phyloP scores from a whole-genome alignment of 106 monocot species.

The Dioscorea dumetorum region DNA sequence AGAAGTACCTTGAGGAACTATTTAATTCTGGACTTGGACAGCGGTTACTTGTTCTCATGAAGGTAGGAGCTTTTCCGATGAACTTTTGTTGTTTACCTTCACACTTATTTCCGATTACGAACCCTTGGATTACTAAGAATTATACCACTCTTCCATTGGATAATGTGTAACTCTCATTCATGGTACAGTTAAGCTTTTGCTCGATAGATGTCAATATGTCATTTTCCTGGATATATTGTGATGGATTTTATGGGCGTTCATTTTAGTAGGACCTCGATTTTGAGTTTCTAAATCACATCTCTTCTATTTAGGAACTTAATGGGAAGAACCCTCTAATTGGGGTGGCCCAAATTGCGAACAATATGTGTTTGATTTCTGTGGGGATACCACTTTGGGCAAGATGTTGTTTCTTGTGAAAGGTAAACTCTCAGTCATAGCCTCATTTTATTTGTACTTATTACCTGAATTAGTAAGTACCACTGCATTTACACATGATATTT shows the following conservation, averaged over 20 bases:
- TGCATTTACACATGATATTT: no score
- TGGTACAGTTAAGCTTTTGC: no score
- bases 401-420: conserved; percentile 74
- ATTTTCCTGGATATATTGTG: no score
- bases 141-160: background rate
- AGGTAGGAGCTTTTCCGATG: conserved; percentile 32
- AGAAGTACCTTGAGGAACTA: conserved; percentile 57
- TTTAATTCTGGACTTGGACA: conserved; percentile 70
- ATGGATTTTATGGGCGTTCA: background rate
- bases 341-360: conserved; percentile 71
- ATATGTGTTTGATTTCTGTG: conserved; percentile 74
- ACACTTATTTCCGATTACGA: background rate
- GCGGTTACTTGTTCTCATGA: conserved; percentile 59
- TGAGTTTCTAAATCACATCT: conserved; percentile 2
- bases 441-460: conserved; percentile 64
- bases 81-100: background rate
- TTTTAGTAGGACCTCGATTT: background rate
- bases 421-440: conserved; percentile 82
- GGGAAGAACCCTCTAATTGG: conserved; percentile 73
- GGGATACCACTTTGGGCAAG: conserved; percentile 56
- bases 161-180: no score
- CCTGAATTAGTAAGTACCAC: conserved; percentile 50
- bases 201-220: no score
- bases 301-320: conserved; percentile 56
- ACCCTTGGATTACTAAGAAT: background rate